These are phyloP conservation scores for Chaetomium fimeti DNA, from an alignment of 495 filamentous ascomycete genomes.

Conservation along the genomic window DNA sequence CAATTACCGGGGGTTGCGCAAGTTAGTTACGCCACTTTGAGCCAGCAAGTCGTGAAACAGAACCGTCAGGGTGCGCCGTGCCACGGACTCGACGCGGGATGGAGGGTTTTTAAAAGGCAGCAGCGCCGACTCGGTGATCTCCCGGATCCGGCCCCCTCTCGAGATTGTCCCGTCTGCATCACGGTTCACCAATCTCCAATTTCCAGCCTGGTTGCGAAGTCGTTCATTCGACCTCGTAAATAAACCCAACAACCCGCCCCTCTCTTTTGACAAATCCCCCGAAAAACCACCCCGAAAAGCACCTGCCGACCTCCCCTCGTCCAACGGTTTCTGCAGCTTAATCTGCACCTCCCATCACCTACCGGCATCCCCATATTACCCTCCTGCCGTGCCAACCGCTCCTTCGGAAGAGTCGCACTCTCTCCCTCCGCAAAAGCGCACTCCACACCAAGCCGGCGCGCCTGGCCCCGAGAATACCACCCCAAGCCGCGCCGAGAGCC, in stretches of 20 bases:
- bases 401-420: neutral
- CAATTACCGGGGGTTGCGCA: neutral
- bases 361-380: neutral
- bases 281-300: neutral
- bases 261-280: too few species aligned
- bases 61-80: neutral
- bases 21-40: neutral
- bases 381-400: constrained; percentile 1
- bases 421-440: neutral
- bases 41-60: constrained; percentile 14
- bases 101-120: neutral
- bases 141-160: too few species aligned
- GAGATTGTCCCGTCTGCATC: too few species aligned
- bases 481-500: neutral
- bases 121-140: too few species aligned
- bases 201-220: too few species aligned
- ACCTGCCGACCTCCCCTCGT: neutral
- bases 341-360: neutral
- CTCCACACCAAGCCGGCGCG: neutral
- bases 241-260: too few species aligned
- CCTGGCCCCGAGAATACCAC: constrained; percentile 6
- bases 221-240: too few species aligned
- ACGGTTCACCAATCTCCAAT: too few species aligned
- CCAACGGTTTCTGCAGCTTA: neutral
- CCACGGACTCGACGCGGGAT: neutral